These are phyloP conservation scores for Plasmopara viticola DNA, from an alignment of 352 stramenopile species.

Conservation along the genomic window DNA sequence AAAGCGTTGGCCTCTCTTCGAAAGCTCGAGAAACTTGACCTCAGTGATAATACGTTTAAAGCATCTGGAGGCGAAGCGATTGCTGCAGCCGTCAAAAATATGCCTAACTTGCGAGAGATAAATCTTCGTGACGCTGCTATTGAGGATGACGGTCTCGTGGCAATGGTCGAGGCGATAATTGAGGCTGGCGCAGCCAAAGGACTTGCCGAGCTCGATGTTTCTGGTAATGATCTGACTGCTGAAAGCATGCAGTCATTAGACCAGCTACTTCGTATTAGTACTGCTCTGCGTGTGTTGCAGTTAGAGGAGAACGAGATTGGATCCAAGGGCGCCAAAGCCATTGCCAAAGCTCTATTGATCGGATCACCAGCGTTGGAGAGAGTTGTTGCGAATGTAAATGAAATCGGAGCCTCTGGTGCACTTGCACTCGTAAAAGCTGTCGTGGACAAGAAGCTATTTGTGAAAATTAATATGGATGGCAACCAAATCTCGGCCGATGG, in stretches of 20 bases:
- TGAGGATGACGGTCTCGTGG: slow-evolving; percentile 84
- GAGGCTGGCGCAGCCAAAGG: slow-evolving; percentile 24
- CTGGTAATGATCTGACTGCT: slow-evolving; percentile 88
- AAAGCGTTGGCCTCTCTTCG: slow-evolving; percentile 60
- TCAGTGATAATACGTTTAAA: slow-evolving; percentile 94
- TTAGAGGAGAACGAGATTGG: slow-evolving; percentile 93
- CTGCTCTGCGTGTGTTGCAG: slow-evolving; percentile 74
- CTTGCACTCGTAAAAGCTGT: slow-evolving; percentile 66
- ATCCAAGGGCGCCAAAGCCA: slow-evolving; percentile 65
- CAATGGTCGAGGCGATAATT: slow-evolving; percentile 70
- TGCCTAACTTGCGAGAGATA: slow-evolving; percentile 71
- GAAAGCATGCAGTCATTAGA: slow-evolving; percentile 51
- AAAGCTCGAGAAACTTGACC: slow-evolving; percentile 82
- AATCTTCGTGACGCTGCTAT: slow-evolving; percentile 89
- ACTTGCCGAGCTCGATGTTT: slow-evolving; percentile 87
- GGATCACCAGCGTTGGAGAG: slow-evolving; percentile 53
- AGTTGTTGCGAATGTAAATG: slow-evolving; percentile 83
- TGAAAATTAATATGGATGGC: slow-evolving; percentile 65
- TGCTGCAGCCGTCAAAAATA: slow-evolving; percentile 64
- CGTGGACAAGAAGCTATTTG: slow-evolving; percentile 45
- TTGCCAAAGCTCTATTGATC: slow-evolving; percentile 68
- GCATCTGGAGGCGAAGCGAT: slow-evolving; percentile 81
- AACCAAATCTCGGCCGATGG: slow-evolving; percentile 75
- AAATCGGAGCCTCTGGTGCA: slow-evolving; percentile 86
- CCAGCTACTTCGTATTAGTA: slow-evolving; percentile 32